A percentile compares a stretch with the other conserved stretches of the same genome.
Evolutionary conservation across 352 stramenopile species (phyloP).

Genomic region (Halophytophthora polymorphica): DNA sequence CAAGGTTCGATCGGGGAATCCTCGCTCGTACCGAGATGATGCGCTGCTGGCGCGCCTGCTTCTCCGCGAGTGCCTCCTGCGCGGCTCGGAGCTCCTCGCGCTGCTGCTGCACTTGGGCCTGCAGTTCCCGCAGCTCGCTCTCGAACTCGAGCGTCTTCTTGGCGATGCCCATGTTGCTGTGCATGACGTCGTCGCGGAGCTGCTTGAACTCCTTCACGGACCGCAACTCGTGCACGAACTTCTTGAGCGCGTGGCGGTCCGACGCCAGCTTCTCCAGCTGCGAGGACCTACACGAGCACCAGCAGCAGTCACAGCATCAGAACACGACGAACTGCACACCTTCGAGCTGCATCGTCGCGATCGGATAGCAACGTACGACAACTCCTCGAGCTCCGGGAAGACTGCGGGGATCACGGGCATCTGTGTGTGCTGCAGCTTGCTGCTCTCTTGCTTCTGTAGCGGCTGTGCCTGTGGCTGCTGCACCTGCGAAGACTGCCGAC

Average conservation of each 20-base stretch:
- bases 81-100: constrained; percentile 42
- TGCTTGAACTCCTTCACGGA: constrained; percentile 68
- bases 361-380: constrained; percentile 50
- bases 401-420: constrained; percentile 72
- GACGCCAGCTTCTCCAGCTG: constrained; percentile 64
- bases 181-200: constrained; percentile 70
- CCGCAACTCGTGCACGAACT: constrained; percentile 56
- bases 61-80: constrained; percentile 60
- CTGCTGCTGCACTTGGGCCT: constrained; percentile 48
- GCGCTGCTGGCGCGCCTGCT: constrained; percentile 66
- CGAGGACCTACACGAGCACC: constrained; percentile 23
- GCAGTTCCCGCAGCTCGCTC: constrained; percentile 40
- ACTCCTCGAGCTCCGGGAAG: constrained; percentile 71
- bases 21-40: constrained; percentile 50
- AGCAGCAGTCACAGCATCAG: not conserved
- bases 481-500: constrained; percentile 24
- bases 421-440: constrained; percentile 58
- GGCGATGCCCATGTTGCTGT: constrained; percentile 73
- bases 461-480: constrained; percentile 34
- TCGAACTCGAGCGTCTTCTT: constrained; percentile 68
- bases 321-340: constrained; percentile 1
- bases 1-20: not conserved
- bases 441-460: constrained; percentile 26
- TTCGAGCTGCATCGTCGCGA: not conserved
- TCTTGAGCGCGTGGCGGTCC: constrained; percentile 61